These are phyloP conservation scores for Plicaturopsis crispa DNA, from an alignment of 768 basidiomycete species.

Conservation along the genomic window DNA sequence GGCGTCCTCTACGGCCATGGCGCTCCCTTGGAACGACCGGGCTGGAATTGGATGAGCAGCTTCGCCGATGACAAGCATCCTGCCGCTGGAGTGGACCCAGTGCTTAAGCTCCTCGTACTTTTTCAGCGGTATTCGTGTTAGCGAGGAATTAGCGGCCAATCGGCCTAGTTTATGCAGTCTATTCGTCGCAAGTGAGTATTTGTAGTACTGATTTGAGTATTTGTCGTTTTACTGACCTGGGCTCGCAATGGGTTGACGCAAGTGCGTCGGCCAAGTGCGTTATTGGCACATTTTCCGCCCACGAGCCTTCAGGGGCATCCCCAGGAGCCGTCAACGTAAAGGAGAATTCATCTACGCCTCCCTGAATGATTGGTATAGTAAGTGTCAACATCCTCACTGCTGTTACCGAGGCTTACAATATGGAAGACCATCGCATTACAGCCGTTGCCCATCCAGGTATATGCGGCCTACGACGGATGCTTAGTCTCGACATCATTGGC, in stretches of 20 bases:
- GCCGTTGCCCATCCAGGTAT: slow-evolving; percentile 28
- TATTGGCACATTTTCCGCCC: slow-evolving; percentile 22
- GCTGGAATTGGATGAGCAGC: slow-evolving; percentile 51
- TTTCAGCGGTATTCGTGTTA: slow-evolving; percentile 29
- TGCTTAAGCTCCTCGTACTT: slow-evolving; percentile 35
- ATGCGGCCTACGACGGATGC: slow-evolving; percentile 14
- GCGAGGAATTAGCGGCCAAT: slow-evolving; percentile 23
- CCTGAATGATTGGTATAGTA: slow-evolving; percentile 20
- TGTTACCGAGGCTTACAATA: slow-evolving; percentile 15
- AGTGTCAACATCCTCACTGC: not conserved
- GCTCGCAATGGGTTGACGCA: slow-evolving; percentile 24
- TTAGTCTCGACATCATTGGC: too few relatives aligned
- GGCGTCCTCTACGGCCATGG: slow-evolving; percentile 54
- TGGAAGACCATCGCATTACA: slow-evolving; percentile 21
- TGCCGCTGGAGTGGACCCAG: slow-evolving; percentile 43
- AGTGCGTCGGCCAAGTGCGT: slow-evolving; percentile 21
- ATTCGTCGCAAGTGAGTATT: not conserved
- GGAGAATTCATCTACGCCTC: slow-evolving; percentile 24
- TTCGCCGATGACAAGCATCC: slow-evolving; percentile 43
- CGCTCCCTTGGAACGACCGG: slow-evolving; percentile 38
- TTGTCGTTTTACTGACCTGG: slow-evolving; percentile 21
- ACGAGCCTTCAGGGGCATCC: too few relatives aligned
- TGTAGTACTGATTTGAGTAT: not conserved
- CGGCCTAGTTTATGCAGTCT: slow-evolving; percentile 31
- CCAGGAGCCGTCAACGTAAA: slow-evolving; percentile 22